Evolutionary conservation across 306 rosid genomes (phyloP), one percentile per base, ranked within the genome.

Genomic region (Leucaena leucocephala): DNA sequence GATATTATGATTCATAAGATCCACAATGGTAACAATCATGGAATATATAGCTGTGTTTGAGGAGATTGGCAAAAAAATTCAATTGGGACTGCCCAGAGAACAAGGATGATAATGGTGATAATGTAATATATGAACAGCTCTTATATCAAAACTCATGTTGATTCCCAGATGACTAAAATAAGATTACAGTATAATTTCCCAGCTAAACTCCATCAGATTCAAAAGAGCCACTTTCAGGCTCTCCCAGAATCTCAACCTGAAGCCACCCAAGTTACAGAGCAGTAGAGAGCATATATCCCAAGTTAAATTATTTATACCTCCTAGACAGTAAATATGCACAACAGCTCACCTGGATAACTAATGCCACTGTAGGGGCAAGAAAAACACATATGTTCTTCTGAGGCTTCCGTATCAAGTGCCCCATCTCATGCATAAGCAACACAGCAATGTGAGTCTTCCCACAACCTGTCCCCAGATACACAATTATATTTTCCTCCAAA

Each of bases 381-480:
- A 94, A 94, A 46, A 94, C 86, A 48, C 97, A 92, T 63, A 89
- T 19, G 57, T 82, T 71, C 84, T 89, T 87, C 87, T 85, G 86
- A 40, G 98, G 93, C 82, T 84, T 91, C 82, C 77, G 66, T 43
- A 94, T 90, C 87, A 92, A 87, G 82, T 89, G 88, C 2, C 95
- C 58, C 85, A 92, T 71, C 85, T 88, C 97, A 49, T 89, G 82
- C 33, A 94, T 89, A 62, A 94, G 94, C 84, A 94, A 85, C 76
- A 92, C 90, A 16, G 98, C 92, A 43, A 94, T 92, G 89, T 88
- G 98, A 59, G 98, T 94, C 89, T 94, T 94, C 72, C 98, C 98
- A 81, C 91, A 89, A 71, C 98, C 98, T 34, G 98, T 94, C 77
- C 91, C 98, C 79, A 94, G 78, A 84, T 89, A 94, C 66, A 94